Conservation (phyloP, 2,329 filamentous ascomycete genomes). For the Hymenoscyphus repandus region DNA sequence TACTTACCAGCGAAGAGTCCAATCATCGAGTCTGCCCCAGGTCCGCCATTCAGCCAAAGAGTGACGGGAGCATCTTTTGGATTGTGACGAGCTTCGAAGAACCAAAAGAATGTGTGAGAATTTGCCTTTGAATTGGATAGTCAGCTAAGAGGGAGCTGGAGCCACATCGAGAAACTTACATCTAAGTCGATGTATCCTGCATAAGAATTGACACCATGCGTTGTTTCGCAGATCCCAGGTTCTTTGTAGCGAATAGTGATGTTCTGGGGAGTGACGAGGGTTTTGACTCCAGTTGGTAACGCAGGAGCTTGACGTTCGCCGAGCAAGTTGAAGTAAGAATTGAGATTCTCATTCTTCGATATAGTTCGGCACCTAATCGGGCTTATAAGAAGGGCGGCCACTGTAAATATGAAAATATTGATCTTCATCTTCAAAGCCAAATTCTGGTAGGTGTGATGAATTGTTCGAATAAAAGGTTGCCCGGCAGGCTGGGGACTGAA, state of each 20-base stretch:
- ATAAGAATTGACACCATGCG: conserved; percentile 27
- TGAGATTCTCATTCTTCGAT: conserved; percentile 10
- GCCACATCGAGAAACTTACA: conserved; percentile 1
- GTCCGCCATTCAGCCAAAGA: conserved; percentile 49
- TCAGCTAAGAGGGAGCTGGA: neutral
- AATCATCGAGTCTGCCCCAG: conserved; percentile 48
- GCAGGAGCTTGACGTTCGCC: conserved; percentile 35
- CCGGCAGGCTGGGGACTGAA: too few relatives aligned
- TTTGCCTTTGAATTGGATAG: conserved; percentile 32
- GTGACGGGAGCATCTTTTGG: conserved; percentile 43
- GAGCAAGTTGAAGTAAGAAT: conserved; percentile 9
- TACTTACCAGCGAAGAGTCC: conserved; percentile 41
- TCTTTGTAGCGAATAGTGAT: conserved; percentile 41
- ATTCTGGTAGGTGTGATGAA: too few relatives aligned
- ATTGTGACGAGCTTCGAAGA: conserved; percentile 45
- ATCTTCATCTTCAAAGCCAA: too few relatives aligned
- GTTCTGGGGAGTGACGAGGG: conserved; percentile 36
- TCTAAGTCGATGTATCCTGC: conserved; percentile 27
- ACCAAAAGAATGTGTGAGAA: conserved; percentile 44
- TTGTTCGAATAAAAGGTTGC: too few relatives aligned
- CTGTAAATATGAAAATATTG: too few relatives aligned
- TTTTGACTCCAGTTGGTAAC: conserved; percentile 33
- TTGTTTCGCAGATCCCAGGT: conserved; percentile 35
- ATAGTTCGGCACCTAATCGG: neutral
- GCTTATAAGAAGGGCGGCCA: too few relatives aligned